Base-by-base conservation (phyloP, 352 stramenopile genomes). In the Phytophthora cryptogea region DNA sequence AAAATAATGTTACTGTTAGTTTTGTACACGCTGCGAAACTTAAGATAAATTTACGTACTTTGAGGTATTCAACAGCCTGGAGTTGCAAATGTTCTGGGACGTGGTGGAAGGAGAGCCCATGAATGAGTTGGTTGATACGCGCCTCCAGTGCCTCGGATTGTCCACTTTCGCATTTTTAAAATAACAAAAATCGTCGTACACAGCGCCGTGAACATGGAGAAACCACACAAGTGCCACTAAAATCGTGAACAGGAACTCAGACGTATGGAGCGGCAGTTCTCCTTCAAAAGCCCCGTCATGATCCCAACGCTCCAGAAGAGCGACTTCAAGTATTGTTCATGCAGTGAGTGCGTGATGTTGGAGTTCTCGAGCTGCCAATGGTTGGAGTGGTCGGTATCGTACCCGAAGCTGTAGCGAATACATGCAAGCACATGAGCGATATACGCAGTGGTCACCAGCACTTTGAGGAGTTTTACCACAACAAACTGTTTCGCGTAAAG, bases 161-260 rank as follows among this genome's bases (percentile, higher is more conserved):
- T 1, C 83, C 79, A 39, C 80, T 88, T 61, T 91, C 74, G 30
- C 83, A 90, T 49, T 88, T 90, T n/a, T 20, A 81, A 93, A 27
- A 91, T 78, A 33, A 88, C 85, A 52, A 93, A 93, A 43, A 93
- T 82, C 20, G 80, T 93, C 0, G 80, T 78, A 3, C 81, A 88
- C 16, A 91, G 70, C 1, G 67, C 72, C 10, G 78, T 88, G 53
- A 91, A 93, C 47, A 90, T 61, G 5, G 79, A 80, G 42, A 91
- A 91, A 0, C 81, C 83, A 31, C 81, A 79, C 1, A 83, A n/a
- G 48, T 0, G 79, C 83, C 13, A 93, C 81, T 27, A 76, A 52
- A 4, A 79, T 75, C 1, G 78, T 90, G 54, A 91, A 93, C 7
- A 87, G 10, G 47, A 89, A 88, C 57, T 91, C 71, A 1, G 48